Evolutionary conservation across 108 stramenopile species (phyloP).

Genomic region (Nitzschia sp.): DNA sequence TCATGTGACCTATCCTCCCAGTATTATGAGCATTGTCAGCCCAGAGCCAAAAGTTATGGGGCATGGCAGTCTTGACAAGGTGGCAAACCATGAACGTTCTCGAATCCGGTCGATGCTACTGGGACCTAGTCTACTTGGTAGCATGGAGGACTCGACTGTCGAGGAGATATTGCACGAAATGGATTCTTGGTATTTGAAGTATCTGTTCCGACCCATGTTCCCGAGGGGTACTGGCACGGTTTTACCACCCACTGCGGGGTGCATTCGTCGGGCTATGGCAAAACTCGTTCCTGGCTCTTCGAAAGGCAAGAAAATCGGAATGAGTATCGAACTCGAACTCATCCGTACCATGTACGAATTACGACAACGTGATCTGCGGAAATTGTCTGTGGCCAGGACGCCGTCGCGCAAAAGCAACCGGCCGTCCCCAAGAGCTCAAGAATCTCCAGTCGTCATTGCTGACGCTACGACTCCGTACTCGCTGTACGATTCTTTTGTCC

Average conservation of each 20-base stretch:
- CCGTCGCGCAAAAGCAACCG: not conserved
- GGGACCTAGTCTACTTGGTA: constrained; percentile 10
- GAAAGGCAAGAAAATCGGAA: constrained; percentile 14
- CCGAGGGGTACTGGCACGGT: constrained; percentile 49
- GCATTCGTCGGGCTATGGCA: constrained; percentile 34
- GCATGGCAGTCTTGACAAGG: constrained; percentile 29
- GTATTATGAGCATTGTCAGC: constrained; percentile 25
- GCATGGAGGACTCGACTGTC: constrained; percentile 23
- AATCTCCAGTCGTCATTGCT: not conserved
- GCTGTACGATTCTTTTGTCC: constrained; percentile 38
- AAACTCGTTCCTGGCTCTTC: constrained; percentile 31
- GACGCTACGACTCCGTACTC: constrained; percentile 9
- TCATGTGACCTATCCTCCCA: constrained; percentile 30
- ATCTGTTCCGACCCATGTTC: constrained; percentile 47
- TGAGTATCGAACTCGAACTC: constrained; percentile 46
- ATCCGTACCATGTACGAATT: constrained; percentile 47
- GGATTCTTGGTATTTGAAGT: constrained; percentile 37
- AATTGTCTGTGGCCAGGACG: constrained; percentile 5
- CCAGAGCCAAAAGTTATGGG: constrained; percentile 13
- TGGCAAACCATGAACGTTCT: constrained; percentile 23
- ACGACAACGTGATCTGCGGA: constrained; percentile 32
- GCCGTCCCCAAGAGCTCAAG: not conserved
- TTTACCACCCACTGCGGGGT: constrained; percentile 27
- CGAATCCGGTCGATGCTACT: constrained; percentile 23
- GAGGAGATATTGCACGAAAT: constrained; percentile 37